These are phyloP conservation scores for Camellia granthamiana DNA, from an alignment of 148 eudicot species.

Conservation along the genomic window DNA sequence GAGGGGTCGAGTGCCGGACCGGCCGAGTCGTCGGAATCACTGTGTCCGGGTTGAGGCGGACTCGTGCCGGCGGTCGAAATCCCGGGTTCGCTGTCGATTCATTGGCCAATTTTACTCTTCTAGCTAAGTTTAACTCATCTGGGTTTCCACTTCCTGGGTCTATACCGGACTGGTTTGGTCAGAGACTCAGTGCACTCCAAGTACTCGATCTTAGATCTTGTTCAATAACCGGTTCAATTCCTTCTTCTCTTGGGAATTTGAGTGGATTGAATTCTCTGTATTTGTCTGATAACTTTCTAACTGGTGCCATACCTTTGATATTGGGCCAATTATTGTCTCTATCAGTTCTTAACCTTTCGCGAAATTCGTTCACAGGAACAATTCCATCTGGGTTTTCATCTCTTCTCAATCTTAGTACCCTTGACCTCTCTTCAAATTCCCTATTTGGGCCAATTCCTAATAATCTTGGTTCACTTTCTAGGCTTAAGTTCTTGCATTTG, in stretches of 20 bases:
- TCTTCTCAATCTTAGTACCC: conserved; percentile 25
- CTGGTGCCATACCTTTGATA: conserved; percentile 29
- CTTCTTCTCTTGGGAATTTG: conserved; percentile 29
- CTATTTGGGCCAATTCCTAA: conserved; percentile 31
- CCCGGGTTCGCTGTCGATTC: conserved; percentile 37
- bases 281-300: conserved; percentile 30
- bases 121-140: conserved; percentile 29
- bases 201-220: conserved; percentile 39
- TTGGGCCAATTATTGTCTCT: conserved; percentile 25
- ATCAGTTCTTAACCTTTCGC: conserved; percentile 29
- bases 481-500: conserved; percentile 29
- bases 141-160: conserved; percentile 33
- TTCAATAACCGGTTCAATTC: conserved; percentile 34
- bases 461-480: conserved; percentile 26
- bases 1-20: conserved; percentile 30
- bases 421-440: conserved; percentile 35
- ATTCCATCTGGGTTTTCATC: conserved; percentile 27
- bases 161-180: conserved; percentile 43
- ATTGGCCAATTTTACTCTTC: conserved; percentile 18
- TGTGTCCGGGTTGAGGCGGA: conserved; percentile 28
- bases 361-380: conserved; percentile 33
- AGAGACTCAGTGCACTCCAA: conserved; percentile 23
- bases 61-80: conserved; percentile 17
- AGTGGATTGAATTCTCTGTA: conserved; percentile 15
- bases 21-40: conserved; percentile 29